Evolutionary conservation across 2,329 filamentous ascomycete species (phyloP).

Genomic region (Fusarium redolens): DNA sequence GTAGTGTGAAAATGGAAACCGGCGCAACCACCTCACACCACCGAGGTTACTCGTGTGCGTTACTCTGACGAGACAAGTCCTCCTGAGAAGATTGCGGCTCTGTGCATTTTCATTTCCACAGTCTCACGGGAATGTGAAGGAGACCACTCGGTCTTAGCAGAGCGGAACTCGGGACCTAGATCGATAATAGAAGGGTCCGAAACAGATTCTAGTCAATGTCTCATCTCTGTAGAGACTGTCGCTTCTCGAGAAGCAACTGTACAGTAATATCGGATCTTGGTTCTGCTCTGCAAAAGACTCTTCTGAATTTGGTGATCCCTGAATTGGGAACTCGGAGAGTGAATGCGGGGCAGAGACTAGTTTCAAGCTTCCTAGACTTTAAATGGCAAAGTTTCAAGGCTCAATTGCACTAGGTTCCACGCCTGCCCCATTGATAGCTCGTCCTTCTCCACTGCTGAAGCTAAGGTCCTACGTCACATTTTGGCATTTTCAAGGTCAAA

Average conservation of each 20-base stretch:
- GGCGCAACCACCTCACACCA: neutral
- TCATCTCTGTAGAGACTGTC: constrained; percentile 27
- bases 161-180: constrained; percentile 1
- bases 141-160: constrained; percentile 3
- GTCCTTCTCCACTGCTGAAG: constrained; percentile 16
- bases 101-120: constrained; percentile 11
- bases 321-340: constrained; percentile 8
- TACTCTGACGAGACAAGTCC: constrained; percentile 4
- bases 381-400: constrained; percentile 31
- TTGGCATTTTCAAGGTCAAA: constrained; percentile 11
- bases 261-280: constrained; percentile 2
- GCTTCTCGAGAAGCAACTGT: constrained; percentile 6
- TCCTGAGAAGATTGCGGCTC: constrained; percentile 26
- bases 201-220: constrained; percentile 20
- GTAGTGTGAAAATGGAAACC: constrained; percentile 20
- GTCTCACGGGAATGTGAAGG: constrained; percentile 3
- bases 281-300: neutral
- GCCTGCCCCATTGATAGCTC: constrained; percentile 18
- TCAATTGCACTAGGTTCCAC: constrained; percentile 7
- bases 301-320: constrained; percentile 1
- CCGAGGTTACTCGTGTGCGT: constrained; percentile 6
- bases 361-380: constrained; percentile 8
- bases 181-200: constrained; percentile 25
- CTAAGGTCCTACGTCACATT: constrained; percentile 30
- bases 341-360: constrained; percentile 37